Percentiles rank a stretch among this genome's conserved stretches.
Evolutionary conservation across 768 basidiomycete species (phyloP).

Genomic region (Cantharellus cinnabarinus): DNA sequence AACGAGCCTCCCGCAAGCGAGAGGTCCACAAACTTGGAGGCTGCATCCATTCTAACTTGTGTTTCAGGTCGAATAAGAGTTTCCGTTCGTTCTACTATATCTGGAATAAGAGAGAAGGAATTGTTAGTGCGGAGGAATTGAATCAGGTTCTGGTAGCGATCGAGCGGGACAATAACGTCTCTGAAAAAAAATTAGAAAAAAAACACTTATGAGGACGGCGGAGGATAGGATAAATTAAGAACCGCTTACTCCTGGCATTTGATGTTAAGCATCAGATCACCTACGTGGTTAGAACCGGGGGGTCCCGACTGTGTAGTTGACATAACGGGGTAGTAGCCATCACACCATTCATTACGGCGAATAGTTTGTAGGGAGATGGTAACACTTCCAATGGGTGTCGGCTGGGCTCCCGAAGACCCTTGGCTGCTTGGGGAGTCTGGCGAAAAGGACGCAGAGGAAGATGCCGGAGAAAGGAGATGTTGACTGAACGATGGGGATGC

Average conservation of each 20-base stretch:
- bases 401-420: not conserved
- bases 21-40: no score
- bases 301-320: conserved; percentile 7
- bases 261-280: conserved; percentile 5
- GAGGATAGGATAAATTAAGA: conserved; percentile 56
- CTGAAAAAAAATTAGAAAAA: conserved; percentile 7
- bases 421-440: no score
- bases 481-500: not conserved
- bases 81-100: not conserved
- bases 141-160: conserved; percentile 53
- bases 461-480: not conserved
- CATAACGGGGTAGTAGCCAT: conserved; percentile 68
- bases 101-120: not conserved
- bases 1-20: no score
- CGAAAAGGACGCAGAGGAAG: not conserved
- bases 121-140: conserved; percentile 29
- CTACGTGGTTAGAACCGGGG: not conserved
- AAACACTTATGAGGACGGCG: conserved; percentile 41
- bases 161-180: conserved; percentile 36
- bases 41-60: no score
- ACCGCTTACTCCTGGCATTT: conserved; percentile 18
- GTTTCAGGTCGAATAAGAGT: no score
- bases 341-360: conserved; percentile 47
- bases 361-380: conserved; percentile 49
- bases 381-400: conserved; percentile 27